Conservation (phyloP, 2,329 filamentous ascomycete genomes). For the Cytospora mali region DNA sequence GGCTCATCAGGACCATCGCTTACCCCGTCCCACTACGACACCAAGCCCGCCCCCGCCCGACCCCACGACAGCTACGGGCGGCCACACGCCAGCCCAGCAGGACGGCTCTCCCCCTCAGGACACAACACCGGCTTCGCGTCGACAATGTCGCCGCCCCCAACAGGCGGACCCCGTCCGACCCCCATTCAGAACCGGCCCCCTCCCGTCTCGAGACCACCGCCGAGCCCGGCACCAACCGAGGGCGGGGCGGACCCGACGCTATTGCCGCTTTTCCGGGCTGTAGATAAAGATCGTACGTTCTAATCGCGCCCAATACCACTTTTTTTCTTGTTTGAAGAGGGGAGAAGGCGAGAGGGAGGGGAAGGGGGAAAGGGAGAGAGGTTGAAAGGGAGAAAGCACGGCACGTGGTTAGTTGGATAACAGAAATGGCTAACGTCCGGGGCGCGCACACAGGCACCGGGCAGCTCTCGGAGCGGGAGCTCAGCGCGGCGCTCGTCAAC, state of each 20-base stretch:
- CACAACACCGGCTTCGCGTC: conserved; percentile 20
- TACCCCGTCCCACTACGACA: conserved; percentile 48
- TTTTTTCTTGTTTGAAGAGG: too few relatives aligned
- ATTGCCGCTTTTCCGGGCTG: conserved; percentile 83
- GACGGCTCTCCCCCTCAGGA: conserved; percentile 19
- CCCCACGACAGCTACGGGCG: conserved; percentile 35
- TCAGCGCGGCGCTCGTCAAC: conserved; percentile 89
- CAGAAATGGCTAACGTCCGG: not conserved
- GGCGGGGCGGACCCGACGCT: conserved; percentile 69
- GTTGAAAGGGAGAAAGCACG: too few relatives aligned
- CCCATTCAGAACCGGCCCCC: conserved; percentile 54
- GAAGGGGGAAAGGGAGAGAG: not conserved
- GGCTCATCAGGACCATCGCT: conserved; percentile 31
- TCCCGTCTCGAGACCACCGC: conserved; percentile 63
- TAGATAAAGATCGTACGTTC: conserved; percentile 76
- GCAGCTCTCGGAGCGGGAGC: conserved; percentile 81
- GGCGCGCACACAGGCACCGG: conserved; percentile 61
- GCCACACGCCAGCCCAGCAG: conserved; percentile 17
- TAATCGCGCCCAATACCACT: not conserved
- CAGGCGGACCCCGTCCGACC: conserved; percentile 45
- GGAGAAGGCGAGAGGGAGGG: too few relatives aligned
- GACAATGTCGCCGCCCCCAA: conserved; percentile 55
- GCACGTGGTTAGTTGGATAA: not conserved
- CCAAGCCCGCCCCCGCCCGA: conserved; percentile 49
- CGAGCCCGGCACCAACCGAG: conserved; percentile 58